Percentiles rank a stretch among this genome's conserved stretches.
These are phyloP conservation scores for Penicillium sp. DNA, from an alignment of 2,329 filamentous ascomycete genomes.

Conservation along the genomic window DNA sequence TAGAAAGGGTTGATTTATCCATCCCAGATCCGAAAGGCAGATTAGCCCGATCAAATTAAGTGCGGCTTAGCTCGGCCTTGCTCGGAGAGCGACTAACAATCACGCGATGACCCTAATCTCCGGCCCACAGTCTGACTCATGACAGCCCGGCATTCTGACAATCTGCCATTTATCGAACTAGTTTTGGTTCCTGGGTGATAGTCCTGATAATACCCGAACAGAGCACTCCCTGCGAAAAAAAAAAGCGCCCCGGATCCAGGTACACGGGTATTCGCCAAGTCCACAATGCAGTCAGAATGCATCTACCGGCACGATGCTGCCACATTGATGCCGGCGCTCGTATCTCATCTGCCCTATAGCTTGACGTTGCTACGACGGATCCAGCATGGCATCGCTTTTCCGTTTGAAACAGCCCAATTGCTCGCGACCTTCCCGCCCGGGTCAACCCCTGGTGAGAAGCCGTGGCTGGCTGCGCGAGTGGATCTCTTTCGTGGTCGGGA, in stretches of 20 bases:
- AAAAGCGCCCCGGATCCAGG: conserved; percentile 2
- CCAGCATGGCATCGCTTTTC: conserved; percentile 38
- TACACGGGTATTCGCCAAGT: neutral
- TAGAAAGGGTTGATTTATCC: neutral
- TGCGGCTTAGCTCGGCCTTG: conserved; percentile 1
- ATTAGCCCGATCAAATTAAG: neutral
- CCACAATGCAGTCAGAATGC: conserved; percentile 2
- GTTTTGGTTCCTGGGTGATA: neutral
- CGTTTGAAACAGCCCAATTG: conserved; percentile 34
- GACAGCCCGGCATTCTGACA: neutral
- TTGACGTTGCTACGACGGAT: conserved; percentile 41
- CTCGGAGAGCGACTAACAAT: neutral
- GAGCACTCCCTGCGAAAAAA: neutral
- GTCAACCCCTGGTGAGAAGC: conserved; percentile 13
- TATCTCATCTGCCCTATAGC: conserved; percentile 40
- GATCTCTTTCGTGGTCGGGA: conserved; percentile 42
- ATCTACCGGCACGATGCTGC: conserved; percentile 23
- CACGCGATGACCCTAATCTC: neutral
- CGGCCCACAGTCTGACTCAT: conserved; percentile 1
- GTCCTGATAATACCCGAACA: neutral
- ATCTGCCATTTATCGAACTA: neutral
- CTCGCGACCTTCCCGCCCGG: conserved; percentile 36
- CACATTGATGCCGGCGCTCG: conserved; percentile 31
- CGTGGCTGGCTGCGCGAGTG: conserved; percentile 45
- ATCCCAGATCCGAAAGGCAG: neutral